Conservation (phyloP, 306 rosid species). For the Mimosa bimucronata region DNA sequence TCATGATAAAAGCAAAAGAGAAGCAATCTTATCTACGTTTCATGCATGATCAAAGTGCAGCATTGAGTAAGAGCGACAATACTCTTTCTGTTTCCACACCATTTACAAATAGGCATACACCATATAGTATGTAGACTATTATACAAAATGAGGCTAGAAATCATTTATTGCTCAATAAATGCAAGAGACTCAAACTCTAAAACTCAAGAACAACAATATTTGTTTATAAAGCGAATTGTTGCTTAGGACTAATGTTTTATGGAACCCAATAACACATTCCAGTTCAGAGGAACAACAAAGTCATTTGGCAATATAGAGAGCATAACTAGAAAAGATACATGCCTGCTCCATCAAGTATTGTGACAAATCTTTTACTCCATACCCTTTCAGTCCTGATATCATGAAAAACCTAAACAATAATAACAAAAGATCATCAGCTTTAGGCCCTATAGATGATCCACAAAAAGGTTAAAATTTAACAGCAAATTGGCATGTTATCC, state of each 20-base stretch:
- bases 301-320: slow-evolving; percentile 22
- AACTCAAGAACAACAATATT: neutral
- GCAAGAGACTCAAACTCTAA: neutral
- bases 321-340: slow-evolving; percentile 49
- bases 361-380: slow-evolving; percentile 78
- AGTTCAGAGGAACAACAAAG: slow-evolving; percentile 17
- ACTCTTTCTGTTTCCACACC: neutral
- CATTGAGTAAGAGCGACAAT: neutral
- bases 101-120: no score
- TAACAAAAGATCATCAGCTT: slow-evolving; percentile 38
- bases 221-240: neutral
- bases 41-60: neutral
- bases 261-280: neutral
- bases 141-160: neutral
- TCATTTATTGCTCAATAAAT: neutral
- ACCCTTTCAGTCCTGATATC: slow-evolving; percentile 95
- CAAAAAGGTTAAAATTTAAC: slow-evolving; percentile 20
- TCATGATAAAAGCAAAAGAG: neutral
- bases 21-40: neutral
- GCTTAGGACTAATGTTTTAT: neutral
- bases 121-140: neutral
- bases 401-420: slow-evolving; percentile 72
- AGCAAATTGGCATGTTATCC: neutral
- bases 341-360: slow-evolving; percentile 86
- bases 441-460: slow-evolving; percentile 28